Base-by-base conservation (phyloP, 805 yeast genomes). In the Maudiozyma pseudohumilis region DNA sequence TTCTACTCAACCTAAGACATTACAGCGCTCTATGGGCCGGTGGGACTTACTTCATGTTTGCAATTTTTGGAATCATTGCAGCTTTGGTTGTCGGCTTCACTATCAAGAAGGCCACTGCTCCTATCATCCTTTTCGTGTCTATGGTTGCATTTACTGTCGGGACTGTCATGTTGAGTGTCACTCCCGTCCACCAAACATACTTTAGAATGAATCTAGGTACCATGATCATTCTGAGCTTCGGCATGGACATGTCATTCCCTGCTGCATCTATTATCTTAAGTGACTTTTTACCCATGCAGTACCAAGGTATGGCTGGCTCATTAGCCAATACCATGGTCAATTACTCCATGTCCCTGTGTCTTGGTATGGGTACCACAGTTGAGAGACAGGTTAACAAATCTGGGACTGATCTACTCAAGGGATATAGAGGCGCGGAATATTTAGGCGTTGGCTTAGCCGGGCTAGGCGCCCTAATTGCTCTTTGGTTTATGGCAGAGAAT, bases 291-390 rank as follows among this genome's bases (percentile, higher is more conserved):
- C 87, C 88, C 0, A 55, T 64, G 34, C 64, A 69, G 40, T 74
- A 77, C 46, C 92, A 82, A 58, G 92, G 89, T 7, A 73, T 79
- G 69, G 88, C 87, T 0, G 87, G 86, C 0, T 77, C 86, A 0
- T 60, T 82, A 35, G 77, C 80, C 4, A 68, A 78, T 16, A 80
- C 92, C 0, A 74, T 78, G 47, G 74, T 78, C 10, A 82, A 78
- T 54, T 82, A 82, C 53, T 75, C 87, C 0, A 78, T 74, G 52
- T 75, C 87, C 0, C 53, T 81, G n/a, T 75, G 78, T 26, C 60
- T 82, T 23, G 89, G 87, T 8, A 62, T 82, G 30, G 80, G 83
- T 3, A 76, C 77, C n/a, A 74, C 80, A 2, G 80, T 77, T 3
- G 82, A 80, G 45, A 60, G 58, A 16, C 60, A 69, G 38, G 49